Base-by-base conservation (phyloP, 1,284 basidiomycete species). In the Golubevia pallescens region DNA sequence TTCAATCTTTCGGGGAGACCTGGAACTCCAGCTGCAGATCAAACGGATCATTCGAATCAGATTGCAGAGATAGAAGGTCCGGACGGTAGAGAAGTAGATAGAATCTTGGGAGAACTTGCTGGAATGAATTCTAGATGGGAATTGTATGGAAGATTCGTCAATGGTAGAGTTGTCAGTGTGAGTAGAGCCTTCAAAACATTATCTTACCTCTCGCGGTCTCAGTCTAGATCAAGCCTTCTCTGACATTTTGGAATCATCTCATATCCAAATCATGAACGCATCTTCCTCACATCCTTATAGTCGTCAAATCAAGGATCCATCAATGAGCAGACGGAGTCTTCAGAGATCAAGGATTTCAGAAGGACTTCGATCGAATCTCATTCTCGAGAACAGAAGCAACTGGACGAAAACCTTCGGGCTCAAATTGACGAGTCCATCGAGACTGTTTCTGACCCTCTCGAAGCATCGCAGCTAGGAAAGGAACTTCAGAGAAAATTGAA, bases 41-140 rank as follows among this genome's bases (percentile, higher is more conserved):
- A n/a, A n/a, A n/a, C n/a, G n/a, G n/a, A n/a, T n/a, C n/a, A n/a
- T n/a, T 38, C 34, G 34, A 38, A 38, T 38, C 34, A 38, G 10
- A n/a, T n/a, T n/a, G n/a, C n/a, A n/a, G 92, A 93, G 19, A 91
- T 92, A 6, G 90, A 91, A 21, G 84, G 86, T 1, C 88, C 93
- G 0, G 95, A 98, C 84, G 91, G 92, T 13, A 89, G 94, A 62
- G 95, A 97, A 80, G 91, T 97, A 5, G 96, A 99, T 86, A 92
- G 92, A 72, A 88, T 94, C 0, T 83, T 97, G 14, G 91, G 91
- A 4, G 97, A 99, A 87, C 87, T 93, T 2, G 91, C 94, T 13
- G 92, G 91, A 4, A 93, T 99, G 89, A 90, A 92, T 42, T 91
- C 94, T 5, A 89, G 96, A 62, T 99, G 96, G 95, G 91, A 91